Base-by-base conservation (phyloP, 2,329 filamentous ascomycete genomes). In the Pseudodiploospora longispora region DNA sequence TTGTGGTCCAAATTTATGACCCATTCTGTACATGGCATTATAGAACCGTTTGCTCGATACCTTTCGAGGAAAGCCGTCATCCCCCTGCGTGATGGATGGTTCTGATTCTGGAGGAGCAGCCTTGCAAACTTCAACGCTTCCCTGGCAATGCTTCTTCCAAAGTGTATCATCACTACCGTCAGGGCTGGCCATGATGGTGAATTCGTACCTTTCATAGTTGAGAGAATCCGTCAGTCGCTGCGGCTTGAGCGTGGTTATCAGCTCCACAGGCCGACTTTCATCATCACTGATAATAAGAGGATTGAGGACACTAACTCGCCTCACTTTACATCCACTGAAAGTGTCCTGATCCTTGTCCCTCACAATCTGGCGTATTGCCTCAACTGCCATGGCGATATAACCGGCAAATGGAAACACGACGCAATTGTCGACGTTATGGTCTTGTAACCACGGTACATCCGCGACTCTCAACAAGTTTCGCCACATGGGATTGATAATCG, bases 371-470 rank as follows among this genome's bases (percentile, higher is more conserved):
- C 46, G 41, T 29, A 52, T 53, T 2, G 69, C 69, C 48, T 70
- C 68, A 4, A 64, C 61, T 1, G 60, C 66, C 57, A 72, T 68
- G 5, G 59, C 55, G 2, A 72, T 42, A 44, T 68, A 73, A 0
- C 59, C 68, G 1, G 70, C 64, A 3, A 50, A 60, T 0, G 72
- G 71, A 35, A 70, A 70, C 1, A 74, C 53, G 3, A 66, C 53
- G 8, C 65, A 52, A 0, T 53, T 54, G 2, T 63, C 53, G 2
- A 76, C 48, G 19, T 57, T 56, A 48, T 77, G 70, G 36, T 71
- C 66, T 1, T 50, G 47, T 3, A 75, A 41, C 73, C 73, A 76
- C 0, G 67, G 62, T 0, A 64, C 47, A 30, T 73, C 61, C 0
- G 56, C 55, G 1, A 66, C 44, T 2, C 57, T 53, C 0, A 74